Conservation (phyloP, 768 basidiomycete genomes). For the Plicaturopsis crispa region DNA sequence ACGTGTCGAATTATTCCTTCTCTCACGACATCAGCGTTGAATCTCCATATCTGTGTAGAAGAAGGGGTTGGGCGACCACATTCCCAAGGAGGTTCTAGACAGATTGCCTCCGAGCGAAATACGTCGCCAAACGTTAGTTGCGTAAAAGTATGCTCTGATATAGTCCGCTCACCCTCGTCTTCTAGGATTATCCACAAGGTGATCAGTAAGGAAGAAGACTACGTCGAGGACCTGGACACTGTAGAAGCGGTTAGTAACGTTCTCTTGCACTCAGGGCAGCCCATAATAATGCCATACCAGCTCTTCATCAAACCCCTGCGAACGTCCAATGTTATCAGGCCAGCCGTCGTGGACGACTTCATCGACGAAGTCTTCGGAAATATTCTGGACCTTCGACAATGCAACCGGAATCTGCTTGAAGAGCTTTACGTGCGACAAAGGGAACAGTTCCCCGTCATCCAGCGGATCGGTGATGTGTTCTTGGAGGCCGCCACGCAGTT, state of each 20-base stretch:
- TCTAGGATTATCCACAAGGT: constrained; percentile 74
- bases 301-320: constrained; percentile 50
- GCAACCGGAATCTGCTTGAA: constrained; percentile 77
- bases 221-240: constrained; percentile 78
- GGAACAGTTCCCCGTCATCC: constrained; percentile 79
- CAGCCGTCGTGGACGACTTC: constrained; percentile 65
- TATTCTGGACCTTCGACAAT: constrained; percentile 78
- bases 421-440: constrained; percentile 80
- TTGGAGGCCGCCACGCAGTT: constrained; percentile 84
- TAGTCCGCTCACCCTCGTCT: too few relatives aligned
- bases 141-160: too few relatives aligned
- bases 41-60: constrained; percentile 23
- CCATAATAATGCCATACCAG: constrained; percentile 12
- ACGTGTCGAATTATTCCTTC: too few relatives aligned
- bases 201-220: constrained; percentile 84
- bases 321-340: constrained; percentile 48
- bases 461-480: constrained; percentile 84
- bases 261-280: constrained; percentile 14
- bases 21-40: too few relatives aligned
- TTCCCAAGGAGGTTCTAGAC: constrained; percentile 29
- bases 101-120: constrained; percentile 72
- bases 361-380: constrained; percentile 89
- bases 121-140: constrained; percentile 65
- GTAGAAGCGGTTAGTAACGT: constrained; percentile 57
- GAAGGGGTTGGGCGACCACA: constrained; percentile 39